These are phyloP conservation scores for Phalaenopsis hybrid DNA, from an alignment of 116 monocot genomes.

Conservation along the genomic window DNA sequence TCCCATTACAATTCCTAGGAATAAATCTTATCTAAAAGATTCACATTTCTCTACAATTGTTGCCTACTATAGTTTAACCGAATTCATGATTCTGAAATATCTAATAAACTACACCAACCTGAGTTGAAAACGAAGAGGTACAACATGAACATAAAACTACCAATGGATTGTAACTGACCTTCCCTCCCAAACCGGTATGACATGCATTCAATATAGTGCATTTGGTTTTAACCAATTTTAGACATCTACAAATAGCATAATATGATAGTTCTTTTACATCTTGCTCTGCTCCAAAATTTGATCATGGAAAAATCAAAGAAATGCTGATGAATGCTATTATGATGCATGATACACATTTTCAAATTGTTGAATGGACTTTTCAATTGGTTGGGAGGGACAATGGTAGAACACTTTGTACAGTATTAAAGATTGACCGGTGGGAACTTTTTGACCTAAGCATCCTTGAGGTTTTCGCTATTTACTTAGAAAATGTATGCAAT, in stretches of 20 bases:
- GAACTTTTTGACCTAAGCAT: conserved; percentile 69
- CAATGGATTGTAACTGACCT: no score
- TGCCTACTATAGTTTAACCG: conserved; percentile 43
- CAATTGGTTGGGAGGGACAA: conserved; percentile 83
- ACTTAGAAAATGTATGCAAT: conserved; percentile 49
- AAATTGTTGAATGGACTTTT: conserved; percentile 33
- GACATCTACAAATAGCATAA: no score
- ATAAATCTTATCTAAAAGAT: conserved; percentile 8
- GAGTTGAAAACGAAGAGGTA: conserved; percentile 30
- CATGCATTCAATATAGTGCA: no score
- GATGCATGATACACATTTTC: conserved; percentile 18
- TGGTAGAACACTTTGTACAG: conserved; percentile 51
- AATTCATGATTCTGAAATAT: conserved; percentile 48
- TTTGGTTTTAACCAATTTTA: no score
- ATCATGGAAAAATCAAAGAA: no score
- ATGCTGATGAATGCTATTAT: not conserved
- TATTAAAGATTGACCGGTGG: conserved; percentile 63
- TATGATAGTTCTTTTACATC: no score
- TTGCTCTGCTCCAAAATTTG: no score
- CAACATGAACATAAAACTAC: not conserved
- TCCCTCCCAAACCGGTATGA: no score
- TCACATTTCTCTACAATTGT: conserved; percentile 28
- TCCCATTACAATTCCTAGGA: conserved; percentile 42
- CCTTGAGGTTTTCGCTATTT: conserved; percentile 52
- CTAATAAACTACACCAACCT: conserved; percentile 18